Evolutionary conservation across 768 basidiomycete genomes (phyloP).

Genomic region (Crassisporium funariophilum): DNA sequence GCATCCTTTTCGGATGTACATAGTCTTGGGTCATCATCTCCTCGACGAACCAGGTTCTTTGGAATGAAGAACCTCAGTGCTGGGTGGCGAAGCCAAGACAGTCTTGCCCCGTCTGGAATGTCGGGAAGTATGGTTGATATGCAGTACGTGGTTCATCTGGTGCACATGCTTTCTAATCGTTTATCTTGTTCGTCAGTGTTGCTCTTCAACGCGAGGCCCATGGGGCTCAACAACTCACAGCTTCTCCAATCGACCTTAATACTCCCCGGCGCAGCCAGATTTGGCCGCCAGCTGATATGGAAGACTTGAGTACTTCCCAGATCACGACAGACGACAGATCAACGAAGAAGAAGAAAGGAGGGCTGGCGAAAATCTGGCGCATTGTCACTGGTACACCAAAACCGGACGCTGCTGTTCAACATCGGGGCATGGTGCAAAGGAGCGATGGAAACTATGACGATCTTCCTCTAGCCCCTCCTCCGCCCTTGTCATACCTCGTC

Average conservation of each 20-base stretch:
- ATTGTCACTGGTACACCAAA: conserved; percentile 54
- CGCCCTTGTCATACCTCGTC: conserved; percentile 88
- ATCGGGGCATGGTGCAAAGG: conserved; percentile 38
- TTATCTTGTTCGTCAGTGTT: conserved; percentile 49
- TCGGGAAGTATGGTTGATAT: conserved; percentile 91
- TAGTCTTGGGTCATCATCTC: conserved; percentile 68
- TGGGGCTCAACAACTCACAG: conserved; percentile 29
- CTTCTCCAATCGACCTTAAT: conserved; percentile 37
- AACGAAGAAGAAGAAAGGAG: conserved; percentile 77
- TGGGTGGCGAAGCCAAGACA: conserved; percentile 80
- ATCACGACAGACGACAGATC: conserved; percentile 40
- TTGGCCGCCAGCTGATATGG: conserved; percentile 46
- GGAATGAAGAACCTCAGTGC: conserved; percentile 70
- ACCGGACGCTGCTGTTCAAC: conserved; percentile 38
- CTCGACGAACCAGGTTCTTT: conserved; percentile 76
- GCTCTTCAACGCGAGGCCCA: conserved; percentile 72
- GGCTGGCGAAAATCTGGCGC: conserved; percentile 80
- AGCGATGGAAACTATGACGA: conserved; percentile 63
- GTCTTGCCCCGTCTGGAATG: conserved; percentile 77
- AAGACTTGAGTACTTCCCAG: conserved; percentile 24
- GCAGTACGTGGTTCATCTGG: conserved; percentile 63
- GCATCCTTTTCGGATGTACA: conserved; percentile 82
- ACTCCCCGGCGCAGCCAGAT: conserved; percentile 52
- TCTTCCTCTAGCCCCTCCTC: conserved; percentile 84
- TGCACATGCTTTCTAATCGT: conserved; percentile 4